phyloP scores from a whole-genome alignment of 768 basidiomycete species.

The Baorangia bicolor region DNA sequence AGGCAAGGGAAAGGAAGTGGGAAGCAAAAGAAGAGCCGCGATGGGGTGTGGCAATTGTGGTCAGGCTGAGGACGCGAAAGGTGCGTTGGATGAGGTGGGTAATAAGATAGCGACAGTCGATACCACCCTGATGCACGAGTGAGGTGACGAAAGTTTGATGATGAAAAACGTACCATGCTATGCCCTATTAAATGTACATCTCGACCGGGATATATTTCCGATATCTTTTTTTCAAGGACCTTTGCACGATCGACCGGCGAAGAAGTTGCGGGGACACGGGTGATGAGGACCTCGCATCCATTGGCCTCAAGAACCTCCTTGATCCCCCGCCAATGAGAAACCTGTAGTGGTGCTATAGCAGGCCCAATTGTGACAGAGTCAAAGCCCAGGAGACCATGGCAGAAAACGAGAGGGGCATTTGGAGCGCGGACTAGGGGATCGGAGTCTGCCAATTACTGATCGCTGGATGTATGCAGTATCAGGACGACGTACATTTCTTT shows the following conservation, averaged over 20 bases:
- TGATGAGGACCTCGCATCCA: slow-evolving; percentile 88
- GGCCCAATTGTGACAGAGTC: slow-evolving; percentile 81
- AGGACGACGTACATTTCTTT: slow-evolving; percentile 58
- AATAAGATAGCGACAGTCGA: slow-evolving; percentile 89
- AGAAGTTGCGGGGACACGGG: slow-evolving; percentile 90
- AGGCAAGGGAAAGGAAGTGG: slow-evolving; percentile 79
- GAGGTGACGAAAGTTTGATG: background rate
- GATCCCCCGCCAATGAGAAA: slow-evolving; percentile 96
- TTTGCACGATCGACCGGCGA: slow-evolving; percentile 85
- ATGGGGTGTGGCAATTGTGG: slow-evolving; percentile 94
- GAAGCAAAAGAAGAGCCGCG: slow-evolving; percentile 93
- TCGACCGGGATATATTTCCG: slow-evolving; percentile 74
- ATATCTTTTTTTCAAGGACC: slow-evolving; percentile 83
- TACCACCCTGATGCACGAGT: slow-evolving; percentile 66
- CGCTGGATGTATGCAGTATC: background rate
- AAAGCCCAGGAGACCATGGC: slow-evolving; percentile 91
- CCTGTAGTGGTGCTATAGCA: slow-evolving; percentile 75
- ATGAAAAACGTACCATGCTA: slow-evolving; percentile 54
- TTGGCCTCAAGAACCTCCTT: slow-evolving; percentile 88
- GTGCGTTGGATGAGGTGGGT: slow-evolving; percentile 75
- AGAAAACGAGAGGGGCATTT: slow-evolving; percentile 87
- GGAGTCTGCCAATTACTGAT: background rate
- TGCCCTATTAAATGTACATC: slow-evolving; percentile 89
- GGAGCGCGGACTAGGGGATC: slow-evolving; percentile 64
- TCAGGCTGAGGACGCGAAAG: slow-evolving; percentile 83